Percentiles rank a stretch among this genome's conserved stretches.
Evolutionary conservation across 495 filamentous ascomycete species (phyloP).

Genomic region (Cryomyces minteri): DNA sequence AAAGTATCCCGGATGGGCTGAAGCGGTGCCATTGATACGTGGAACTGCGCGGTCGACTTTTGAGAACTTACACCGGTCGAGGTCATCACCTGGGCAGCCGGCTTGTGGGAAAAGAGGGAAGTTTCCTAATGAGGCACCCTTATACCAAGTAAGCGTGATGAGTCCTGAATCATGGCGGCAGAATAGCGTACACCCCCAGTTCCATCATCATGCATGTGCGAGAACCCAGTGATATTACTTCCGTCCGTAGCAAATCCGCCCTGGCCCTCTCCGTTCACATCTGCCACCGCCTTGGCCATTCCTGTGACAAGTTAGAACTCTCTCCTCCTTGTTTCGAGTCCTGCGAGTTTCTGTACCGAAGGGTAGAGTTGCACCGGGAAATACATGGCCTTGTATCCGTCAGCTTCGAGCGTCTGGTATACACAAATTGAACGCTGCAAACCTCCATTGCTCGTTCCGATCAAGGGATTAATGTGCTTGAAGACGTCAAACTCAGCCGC

Average conservation of each 20-base stretch:
- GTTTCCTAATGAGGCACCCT: constrained; percentile 37
- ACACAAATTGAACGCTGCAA: constrained; percentile 5
- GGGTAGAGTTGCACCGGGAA: constrained; percentile 54
- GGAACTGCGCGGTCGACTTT: constrained; percentile 28
- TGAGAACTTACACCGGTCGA: constrained; percentile 44
- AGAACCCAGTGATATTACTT: constrained; percentile 44
- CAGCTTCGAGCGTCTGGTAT: neutral
- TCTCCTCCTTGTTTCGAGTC: neutral
- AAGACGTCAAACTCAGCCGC: constrained; percentile 2
- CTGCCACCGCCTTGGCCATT: constrained; percentile 64
- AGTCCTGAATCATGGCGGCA: neutral
- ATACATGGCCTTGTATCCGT: constrained; percentile 40
- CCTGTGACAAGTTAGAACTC: constrained; percentile 17
- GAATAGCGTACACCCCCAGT: neutral
- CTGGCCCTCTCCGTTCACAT: constrained; percentile 47
- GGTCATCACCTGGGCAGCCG: constrained; percentile 42
- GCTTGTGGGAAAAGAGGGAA: constrained; percentile 55
- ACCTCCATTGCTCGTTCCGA: constrained; percentile 20
- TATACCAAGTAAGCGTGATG: neutral
- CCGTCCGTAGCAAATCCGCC: constrained; percentile 56
- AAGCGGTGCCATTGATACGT: constrained; percentile 31
- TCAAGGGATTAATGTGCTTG: constrained; percentile 19
- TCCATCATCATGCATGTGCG: constrained; percentile 48
- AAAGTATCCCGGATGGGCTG: constrained; percentile 51
- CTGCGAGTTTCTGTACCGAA: constrained; percentile 27